phyloP scores from a whole-genome alignment of 257 asterid species.

The Ajuga chamaepitys region DNA sequence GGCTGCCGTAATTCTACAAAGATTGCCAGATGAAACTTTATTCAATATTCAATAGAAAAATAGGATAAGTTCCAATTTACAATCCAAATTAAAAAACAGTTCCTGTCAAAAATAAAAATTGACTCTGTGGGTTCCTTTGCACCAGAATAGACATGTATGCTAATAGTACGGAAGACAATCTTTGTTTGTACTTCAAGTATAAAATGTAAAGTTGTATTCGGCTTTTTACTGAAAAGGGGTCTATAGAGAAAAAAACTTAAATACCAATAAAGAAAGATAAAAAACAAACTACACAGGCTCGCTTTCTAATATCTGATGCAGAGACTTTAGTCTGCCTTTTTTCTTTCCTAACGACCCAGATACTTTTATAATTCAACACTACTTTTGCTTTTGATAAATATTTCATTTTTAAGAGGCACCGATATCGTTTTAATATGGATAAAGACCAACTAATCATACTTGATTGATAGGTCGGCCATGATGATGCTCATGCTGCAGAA shows the following conservation, averaged over 20 bases:
- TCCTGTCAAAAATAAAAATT: background rate
- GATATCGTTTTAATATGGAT: background rate
- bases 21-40: background rate
- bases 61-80: background rate
- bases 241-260: background rate
- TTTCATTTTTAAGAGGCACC: background rate
- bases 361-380: background rate
- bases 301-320: background rate
- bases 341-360: background rate
- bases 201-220: background rate
- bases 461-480: conserved; percentile 76
- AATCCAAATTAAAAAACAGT: background rate
- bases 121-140: background rate
- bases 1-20: conserved; percentile 85
- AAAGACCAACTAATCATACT: conserved; percentile 32
- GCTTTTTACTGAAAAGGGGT: background rate
- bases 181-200: background rate
- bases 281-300: conserved; percentile 1
- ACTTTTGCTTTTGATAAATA: background rate
- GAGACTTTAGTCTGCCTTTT: background rate
- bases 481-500: conserved; percentile 98
- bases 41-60: background rate
- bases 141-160: background rate
- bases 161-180: background rate
- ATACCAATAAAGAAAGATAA: background rate